Evolutionary conservation across 2,329 filamentous ascomycete species (phyloP).

Genomic region (Neofusicoccum sp.): DNA sequence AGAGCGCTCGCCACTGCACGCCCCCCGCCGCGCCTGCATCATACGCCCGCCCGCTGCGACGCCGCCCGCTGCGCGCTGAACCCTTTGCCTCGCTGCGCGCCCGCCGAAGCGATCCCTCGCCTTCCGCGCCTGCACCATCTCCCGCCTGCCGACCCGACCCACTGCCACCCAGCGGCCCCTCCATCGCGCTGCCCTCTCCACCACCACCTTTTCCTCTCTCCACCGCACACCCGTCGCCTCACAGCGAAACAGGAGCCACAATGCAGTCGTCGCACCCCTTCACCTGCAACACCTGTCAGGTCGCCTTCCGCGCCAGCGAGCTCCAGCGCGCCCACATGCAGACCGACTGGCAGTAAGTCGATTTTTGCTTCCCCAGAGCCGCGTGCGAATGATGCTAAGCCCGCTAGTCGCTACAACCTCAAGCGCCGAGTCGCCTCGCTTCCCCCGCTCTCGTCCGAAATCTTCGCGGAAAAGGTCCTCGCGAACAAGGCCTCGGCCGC

Average conservation of each 20-base stretch:
- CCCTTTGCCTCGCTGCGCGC: neutral
- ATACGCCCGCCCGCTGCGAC: neutral
- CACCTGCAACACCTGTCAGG: constrained; percentile 97
- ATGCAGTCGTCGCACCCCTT: constrained; percentile 69
- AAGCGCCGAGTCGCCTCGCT: constrained; percentile 91
- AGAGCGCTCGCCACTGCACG: neutral
- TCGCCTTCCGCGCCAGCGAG: constrained; percentile 92
- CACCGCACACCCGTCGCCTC: neutral
- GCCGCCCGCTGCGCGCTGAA: neutral
- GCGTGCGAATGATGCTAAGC: neutral
- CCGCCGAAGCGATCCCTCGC: neutral
- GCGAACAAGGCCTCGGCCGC: constrained; percentile 83
- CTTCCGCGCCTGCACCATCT: constrained; percentile 4
- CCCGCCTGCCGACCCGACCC: constrained; percentile 15
- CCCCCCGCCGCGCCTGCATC: neutral
- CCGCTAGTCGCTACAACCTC: constrained; percentile 81
- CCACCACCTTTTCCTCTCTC: constrained; percentile 18
- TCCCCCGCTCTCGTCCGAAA: constrained; percentile 86
- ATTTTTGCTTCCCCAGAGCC: constrained; percentile 5
- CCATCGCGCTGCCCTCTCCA: constrained; percentile 6
- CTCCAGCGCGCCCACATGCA: constrained; percentile 96
- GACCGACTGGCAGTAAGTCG: constrained; percentile 93
- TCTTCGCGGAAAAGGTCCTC: constrained; percentile 94
- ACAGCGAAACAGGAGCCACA: constrained; percentile 27
- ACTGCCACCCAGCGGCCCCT: constrained; percentile 11